Evolutionary conservation across 2,329 filamentous ascomycete genomes (phyloP), one percentile per base, ranked within the genome.

Genomic region (Dactylella cylindrospora): DNA sequence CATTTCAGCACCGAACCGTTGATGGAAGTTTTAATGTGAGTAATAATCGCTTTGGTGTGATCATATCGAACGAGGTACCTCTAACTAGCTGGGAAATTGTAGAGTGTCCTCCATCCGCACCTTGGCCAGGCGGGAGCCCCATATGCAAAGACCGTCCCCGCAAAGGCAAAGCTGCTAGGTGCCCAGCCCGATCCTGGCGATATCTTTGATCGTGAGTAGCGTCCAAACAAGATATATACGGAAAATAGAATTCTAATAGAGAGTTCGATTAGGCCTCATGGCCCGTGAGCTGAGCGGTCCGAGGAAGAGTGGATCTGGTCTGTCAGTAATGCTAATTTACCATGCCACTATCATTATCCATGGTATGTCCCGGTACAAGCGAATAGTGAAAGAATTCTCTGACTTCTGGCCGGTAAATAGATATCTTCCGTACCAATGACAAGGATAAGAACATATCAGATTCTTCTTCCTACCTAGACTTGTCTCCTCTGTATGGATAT

Each of bases 281-380:
- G 81, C 80, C 12, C 79, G 84, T 20, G 78, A 79, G 57, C 72
- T 77, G 2, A 53, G 67, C 0, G 69, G 67, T n/a, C 80, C 81
- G 62, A 77, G 81, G 62, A 76, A 82, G 50, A 86, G 88, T 70
- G 83, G 84, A 0, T 84, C 84, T 44, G 79, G 81, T n/a, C 82
- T 90, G 32, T 89, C 85, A 0, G 84, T 83, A 67, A 82, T 88
- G 73, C 74, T 90, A 12, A 88, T 88, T 71, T 88, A 89, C 66
- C 75, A 87, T 35, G 86, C 85, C 0, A 82, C 84, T 5, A 84
- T 90, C 68, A 81, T 82, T 60, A 81, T 80, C 45, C 79, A 81
- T 66, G 76, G 76, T 71, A 71, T 33, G 69, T 46, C 12, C 15
- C 8, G 13, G 6, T 5, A 23, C 26, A 7, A 20, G 25, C 39